A percentile compares a stretch with the other conserved stretches of the same genome.
Evolutionary conservation across 208 protist genomes (phyloP).

Genomic region (Polymyxa betae): DNA sequence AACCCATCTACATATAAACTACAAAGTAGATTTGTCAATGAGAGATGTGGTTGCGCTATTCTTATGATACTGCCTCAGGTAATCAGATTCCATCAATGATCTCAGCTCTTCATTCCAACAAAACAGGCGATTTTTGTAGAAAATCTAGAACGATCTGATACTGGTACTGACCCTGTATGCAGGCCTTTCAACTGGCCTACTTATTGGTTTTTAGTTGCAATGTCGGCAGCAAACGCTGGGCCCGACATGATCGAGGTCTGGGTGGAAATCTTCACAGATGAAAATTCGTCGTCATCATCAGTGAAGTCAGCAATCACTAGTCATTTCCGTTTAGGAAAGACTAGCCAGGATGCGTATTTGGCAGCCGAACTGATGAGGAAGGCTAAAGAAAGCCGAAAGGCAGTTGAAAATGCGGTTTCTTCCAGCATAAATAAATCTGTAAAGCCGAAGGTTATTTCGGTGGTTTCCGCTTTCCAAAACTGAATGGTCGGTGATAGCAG

Average conservation of each 20-base stretch:
- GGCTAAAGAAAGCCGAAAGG: background rate
- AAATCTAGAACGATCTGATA: background rate
- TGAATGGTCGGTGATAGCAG: background rate
- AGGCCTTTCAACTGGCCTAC: too few relatives aligned
- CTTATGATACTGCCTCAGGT: too few relatives aligned
- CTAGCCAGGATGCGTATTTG: background rate
- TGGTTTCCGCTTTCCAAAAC: background rate
- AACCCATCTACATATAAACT: too few relatives aligned
- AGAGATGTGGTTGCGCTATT: too few relatives aligned
- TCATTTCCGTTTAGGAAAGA: background rate
- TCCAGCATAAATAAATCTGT: background rate
- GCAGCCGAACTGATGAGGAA: slow-evolving; percentile 38
- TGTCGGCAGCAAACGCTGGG: too few relatives aligned
- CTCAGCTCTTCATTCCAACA: background rate
- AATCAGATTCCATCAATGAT: too few relatives aligned
- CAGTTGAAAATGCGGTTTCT: background rate
- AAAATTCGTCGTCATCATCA: background rate
- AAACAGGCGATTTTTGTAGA: background rate
- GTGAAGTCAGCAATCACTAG: background rate
- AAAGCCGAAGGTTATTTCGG: background rate
- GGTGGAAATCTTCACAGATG: slow-evolving; percentile 39
- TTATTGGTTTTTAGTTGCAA: too few relatives aligned
- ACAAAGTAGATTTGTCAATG: too few relatives aligned
- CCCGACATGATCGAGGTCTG: slow-evolving; percentile 18
- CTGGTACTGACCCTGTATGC: too few relatives aligned